Evolutionary conservation across 2,329 filamentous ascomycete genomes (phyloP).

Genomic region (Scopulariopsis brevicaulis): DNA sequence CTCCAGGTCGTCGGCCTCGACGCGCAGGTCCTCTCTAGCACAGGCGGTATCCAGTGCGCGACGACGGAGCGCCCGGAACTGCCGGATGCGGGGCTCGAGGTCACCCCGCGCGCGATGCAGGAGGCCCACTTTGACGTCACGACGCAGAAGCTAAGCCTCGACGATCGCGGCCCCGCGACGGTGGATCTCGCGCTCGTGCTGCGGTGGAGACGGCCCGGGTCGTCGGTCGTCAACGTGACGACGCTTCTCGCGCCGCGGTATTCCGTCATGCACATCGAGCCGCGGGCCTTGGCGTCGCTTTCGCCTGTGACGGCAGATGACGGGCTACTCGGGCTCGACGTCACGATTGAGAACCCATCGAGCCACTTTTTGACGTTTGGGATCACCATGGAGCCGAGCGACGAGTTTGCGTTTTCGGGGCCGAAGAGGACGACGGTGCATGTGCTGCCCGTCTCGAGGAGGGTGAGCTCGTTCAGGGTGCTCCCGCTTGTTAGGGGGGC

Average conservation of each 20-base stretch:
- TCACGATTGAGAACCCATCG: slow-evolving; percentile 85
- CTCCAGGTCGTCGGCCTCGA: slow-evolving; percentile 53
- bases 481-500: slow-evolving; percentile 52
- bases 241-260: slow-evolving; percentile 70
- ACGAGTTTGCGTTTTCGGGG: slow-evolving; percentile 88
- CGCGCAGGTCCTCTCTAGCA: slow-evolving; percentile 46
- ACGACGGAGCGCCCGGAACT: slow-evolving; percentile 25
- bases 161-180: slow-evolving; percentile 66
- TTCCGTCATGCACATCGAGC: slow-evolving; percentile 70
- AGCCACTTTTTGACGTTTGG: slow-evolving; percentile 92
- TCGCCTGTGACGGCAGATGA: slow-evolving; percentile 25
- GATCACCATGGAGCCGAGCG: slow-evolving; percentile 80
- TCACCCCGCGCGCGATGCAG: slow-evolving; percentile 57
- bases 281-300: slow-evolving; percentile 62
- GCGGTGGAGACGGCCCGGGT: slow-evolving; percentile 55
- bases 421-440: slow-evolving; percentile 72
- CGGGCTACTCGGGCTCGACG: slow-evolving; percentile 30
- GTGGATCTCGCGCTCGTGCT: slow-evolving; percentile 68
- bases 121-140: slow-evolving; percentile 64
- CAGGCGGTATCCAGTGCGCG: slow-evolving; percentile 50
- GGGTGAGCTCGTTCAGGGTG: slow-evolving; percentile 62
- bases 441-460: slow-evolving; percentile 69
- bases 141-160: slow-evolving; percentile 65
- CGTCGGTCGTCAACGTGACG: slow-evolving; percentile 42
- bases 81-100: slow-evolving; percentile 30